Conservation (phyloP, 2,329 filamentous ascomycete species). For the Fusarium hainanense region DNA sequence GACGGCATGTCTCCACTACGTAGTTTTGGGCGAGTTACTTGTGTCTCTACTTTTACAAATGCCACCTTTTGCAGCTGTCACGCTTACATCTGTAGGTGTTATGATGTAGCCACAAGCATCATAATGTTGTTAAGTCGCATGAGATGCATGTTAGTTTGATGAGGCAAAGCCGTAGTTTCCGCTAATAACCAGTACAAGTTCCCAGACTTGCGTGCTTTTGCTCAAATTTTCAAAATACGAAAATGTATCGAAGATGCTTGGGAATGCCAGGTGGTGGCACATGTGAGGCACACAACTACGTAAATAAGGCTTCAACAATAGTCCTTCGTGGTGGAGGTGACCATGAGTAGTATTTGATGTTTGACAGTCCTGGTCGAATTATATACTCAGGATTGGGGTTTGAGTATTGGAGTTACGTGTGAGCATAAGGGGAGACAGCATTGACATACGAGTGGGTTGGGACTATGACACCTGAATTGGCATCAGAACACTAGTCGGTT, state of each 20-base stretch:
- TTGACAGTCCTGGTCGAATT: not conserved
- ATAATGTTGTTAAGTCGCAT: not conserved
- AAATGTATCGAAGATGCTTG: not conserved
- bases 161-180: too few species aligned
- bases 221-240: constrained; percentile 13
- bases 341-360: not conserved
- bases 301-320: not conserved
- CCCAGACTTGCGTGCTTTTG: not conserved
- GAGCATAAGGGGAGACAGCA: not conserved
- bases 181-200: not conserved
- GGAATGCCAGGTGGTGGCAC: not conserved
- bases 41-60: not conserved
- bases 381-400: not conserved
- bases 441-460: not conserved
- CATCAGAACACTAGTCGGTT: not conserved
- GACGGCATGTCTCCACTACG: not conserved
- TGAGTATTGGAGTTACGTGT: not conserved
- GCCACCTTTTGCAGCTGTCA: not conserved
- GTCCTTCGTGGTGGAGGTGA: not conserved
- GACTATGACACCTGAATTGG: not conserved
- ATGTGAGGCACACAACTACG: too few species aligned
- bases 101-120: not conserved
- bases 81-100: not conserved
- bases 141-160: not conserved
- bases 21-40: not conserved